phyloP scores from a whole-genome alignment of 2,329 filamentous ascomycete species.

The Paecilomyces dactylethromorphus region DNA sequence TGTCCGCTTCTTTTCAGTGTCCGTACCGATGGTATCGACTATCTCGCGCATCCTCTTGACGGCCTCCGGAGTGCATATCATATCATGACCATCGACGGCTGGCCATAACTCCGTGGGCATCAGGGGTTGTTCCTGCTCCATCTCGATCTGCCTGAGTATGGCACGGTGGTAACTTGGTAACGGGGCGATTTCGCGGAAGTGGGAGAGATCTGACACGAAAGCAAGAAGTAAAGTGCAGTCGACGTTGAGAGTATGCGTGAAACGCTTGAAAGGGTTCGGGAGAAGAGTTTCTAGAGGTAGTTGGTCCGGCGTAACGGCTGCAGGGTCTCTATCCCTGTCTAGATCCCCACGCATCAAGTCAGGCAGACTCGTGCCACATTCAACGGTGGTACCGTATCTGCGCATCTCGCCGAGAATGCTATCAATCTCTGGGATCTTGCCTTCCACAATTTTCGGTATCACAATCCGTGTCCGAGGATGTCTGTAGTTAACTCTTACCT shows the following conservation, averaged over 20 bases:
- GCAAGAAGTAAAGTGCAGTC: constrained; percentile 63
- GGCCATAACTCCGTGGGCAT: constrained; percentile 58
- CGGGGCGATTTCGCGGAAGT: constrained; percentile 40
- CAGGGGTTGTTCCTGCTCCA: constrained; percentile 56
- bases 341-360: constrained; percentile 4
- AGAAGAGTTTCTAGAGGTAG: constrained; percentile 27
- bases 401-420: constrained; percentile 51
- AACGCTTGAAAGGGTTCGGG: constrained; percentile 32
- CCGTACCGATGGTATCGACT: constrained; percentile 56
- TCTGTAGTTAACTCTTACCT: constrained; percentile 52
- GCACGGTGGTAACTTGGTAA: constrained; percentile 52
- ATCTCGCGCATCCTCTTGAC: constrained; percentile 62
- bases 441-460: constrained; percentile 51
- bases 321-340: constrained; percentile 4
- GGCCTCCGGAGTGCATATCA: constrained; percentile 63
- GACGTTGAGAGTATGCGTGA: constrained; percentile 40
- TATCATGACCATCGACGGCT: constrained; percentile 46
- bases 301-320: constrained; percentile 7
- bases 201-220: constrained; percentile 66
- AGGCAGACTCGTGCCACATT: constrained; percentile 23
- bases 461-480: constrained; percentile 56
- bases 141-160: constrained; percentile 58
- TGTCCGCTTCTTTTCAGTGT: constrained; percentile 54
- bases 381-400: constrained; percentile 40
- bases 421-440: constrained; percentile 49